Percentiles rank a stretch among this genome's conserved stretches.
These are phyloP conservation scores for Penicillium silybi DNA, from an alignment of 495 filamentous ascomycete species.

Conservation along the genomic window DNA sequence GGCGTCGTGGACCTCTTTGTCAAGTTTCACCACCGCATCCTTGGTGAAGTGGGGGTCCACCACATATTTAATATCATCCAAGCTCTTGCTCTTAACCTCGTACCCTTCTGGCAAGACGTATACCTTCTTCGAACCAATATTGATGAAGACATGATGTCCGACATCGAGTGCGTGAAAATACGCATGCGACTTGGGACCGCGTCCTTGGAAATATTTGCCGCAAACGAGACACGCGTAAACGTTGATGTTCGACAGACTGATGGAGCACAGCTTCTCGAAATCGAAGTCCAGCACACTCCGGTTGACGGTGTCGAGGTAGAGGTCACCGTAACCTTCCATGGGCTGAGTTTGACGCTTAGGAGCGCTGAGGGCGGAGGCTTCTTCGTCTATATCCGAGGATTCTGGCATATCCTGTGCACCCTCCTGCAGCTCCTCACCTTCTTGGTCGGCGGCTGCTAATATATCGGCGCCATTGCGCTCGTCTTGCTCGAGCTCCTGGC, in stretches of 20 bases:
- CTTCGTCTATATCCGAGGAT: conserved; percentile 36
- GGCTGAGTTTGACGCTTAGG: conserved; percentile 68
- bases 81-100: conserved; percentile 89
- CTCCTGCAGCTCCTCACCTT: conserved; percentile 41
- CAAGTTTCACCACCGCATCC: conserved; percentile 72
- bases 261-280: conserved; percentile 96
- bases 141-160: conserved; percentile 95
- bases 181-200: conserved; percentile 89
- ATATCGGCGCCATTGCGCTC: conserved; percentile 37
- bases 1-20: conserved; percentile 68
- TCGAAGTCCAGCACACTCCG: conserved; percentile 86
- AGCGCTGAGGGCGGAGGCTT: conserved; percentile 37
- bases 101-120: conserved; percentile 97
- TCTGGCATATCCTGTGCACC: conserved; percentile 26
- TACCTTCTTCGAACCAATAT: conserved; percentile 90
- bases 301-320: conserved; percentile 97
- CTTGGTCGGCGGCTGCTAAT: conserved; percentile 35
- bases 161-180: conserved; percentile 97
- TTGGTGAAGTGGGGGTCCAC: conserved; percentile 85
- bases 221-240: conserved; percentile 98
- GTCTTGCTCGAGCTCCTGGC: conserved; percentile 29
- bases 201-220: conserved; percentile 94
- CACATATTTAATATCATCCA: conserved; percentile 98
- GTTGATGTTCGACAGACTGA: conserved; percentile 95
- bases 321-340: conserved; percentile 84